Base-by-base conservation (phyloP, 164 flowering plant species). In the Sedum album region DNA sequence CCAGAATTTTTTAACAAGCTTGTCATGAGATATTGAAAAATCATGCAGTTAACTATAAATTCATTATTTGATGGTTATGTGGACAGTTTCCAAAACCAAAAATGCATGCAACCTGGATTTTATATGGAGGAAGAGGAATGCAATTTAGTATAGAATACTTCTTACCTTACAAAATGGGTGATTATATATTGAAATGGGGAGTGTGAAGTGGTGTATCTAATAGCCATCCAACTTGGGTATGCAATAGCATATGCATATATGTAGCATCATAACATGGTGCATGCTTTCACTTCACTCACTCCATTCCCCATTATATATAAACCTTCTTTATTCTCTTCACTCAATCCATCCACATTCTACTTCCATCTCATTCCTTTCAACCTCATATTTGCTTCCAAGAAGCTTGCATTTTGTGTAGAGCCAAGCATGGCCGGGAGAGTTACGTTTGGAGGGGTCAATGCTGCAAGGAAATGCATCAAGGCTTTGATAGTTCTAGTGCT, bases 401-500 rank as follows among this genome's bases (percentile, higher is more conserved):
- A 23, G 31, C 30, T 3, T 10, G 6, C 15, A 55, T 11, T 25
- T 9, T 4, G 8, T 57, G 28, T 57, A 33, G 62, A 57, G 33
- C 2, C 61, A 25, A 23, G 5, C 13, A 48, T 5, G 55, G n/a
- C 55, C 1, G 1, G n/a, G 23, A 48, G 48, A 3, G 13, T 15
- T 8, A 10, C 14, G 23, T 21, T 7, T 18, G 68, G 44, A 69
- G 71, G 44, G 38, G 49, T 66, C 14, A 44, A 18, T 36, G 26
- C 2, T 49, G 17, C 65, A 2, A 35, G 76, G 60, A 48, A 36
- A 38, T 72, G 33, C 7, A 72, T 80, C 44, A 77, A 30, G 79
- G 69, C 72, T 15, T 28, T 77, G 1, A 1, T 68, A 14, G 26
- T 74, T 18, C 67, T 76, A 39, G 75, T 86, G 28, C 65, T 79